Evolutionary conservation across 1,139 yeast species (phyloP).

Genomic region (Nematodospora anomalae): DNA sequence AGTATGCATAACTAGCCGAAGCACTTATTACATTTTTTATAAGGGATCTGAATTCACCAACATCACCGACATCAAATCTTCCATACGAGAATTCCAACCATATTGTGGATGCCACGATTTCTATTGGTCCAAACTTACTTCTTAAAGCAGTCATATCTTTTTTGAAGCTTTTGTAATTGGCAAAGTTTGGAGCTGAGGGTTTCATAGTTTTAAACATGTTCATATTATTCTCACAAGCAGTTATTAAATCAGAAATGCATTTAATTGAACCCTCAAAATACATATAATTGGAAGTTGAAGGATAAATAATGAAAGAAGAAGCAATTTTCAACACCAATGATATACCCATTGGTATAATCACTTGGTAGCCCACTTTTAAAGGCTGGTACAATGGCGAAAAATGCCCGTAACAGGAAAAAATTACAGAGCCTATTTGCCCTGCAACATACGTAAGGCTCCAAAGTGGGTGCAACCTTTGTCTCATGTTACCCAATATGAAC

Average conservation of each 20-base stretch:
- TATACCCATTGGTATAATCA: conserved; percentile 29
- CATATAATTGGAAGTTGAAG: conserved; percentile 29
- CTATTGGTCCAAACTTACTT: conserved; percentile 22
- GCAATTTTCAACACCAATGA: conserved; percentile 23
- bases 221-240: conserved; percentile 22
- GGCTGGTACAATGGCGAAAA: conserved; percentile 32
- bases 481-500: conserved; percentile 24
- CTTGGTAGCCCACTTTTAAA: conserved; percentile 18
- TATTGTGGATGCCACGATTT: conserved; percentile 22
- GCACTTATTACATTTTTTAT: conserved; percentile 26
- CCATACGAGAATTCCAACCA: conserved; percentile 30
- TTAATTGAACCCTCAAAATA: conserved; percentile 22
- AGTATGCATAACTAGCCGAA: conserved; percentile 30
- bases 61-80: conserved; percentile 31
- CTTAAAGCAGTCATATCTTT: conserved; percentile 23
- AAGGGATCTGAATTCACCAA: conserved; percentile 27
- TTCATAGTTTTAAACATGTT: conserved; percentile 27
- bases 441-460: conserved; percentile 23
- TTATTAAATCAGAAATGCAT: conserved; percentile 18
- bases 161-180: conserved; percentile 23
- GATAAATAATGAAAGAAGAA: conserved; percentile 26
- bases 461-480: conserved; percentile 22
- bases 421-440: conserved; percentile 24
- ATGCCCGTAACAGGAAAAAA: conserved; percentile 27
- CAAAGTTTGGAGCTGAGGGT: conserved; percentile 29